A percentile compares a stretch with the other conserved stretches of the same genome.
Evolutionary conservation across 2,329 filamentous ascomycete species (phyloP).

Genomic region (Fusarium scirpi): DNA sequence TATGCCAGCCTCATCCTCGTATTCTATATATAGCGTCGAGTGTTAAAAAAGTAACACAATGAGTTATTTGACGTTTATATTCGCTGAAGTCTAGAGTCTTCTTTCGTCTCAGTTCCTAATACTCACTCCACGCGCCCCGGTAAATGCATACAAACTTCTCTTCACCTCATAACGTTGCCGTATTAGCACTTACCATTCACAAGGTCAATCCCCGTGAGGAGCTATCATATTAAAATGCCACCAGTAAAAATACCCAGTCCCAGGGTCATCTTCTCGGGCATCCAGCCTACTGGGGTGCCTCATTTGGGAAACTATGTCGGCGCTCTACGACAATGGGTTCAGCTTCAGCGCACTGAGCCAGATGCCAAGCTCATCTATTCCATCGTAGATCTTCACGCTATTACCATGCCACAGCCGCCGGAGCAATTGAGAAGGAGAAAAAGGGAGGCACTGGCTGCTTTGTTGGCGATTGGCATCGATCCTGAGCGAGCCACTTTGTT

Average conservation of each 20-base stretch:
- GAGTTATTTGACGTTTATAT: background rate
- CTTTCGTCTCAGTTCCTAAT: background rate
- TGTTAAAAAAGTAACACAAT: background rate
- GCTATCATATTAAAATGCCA: conserved; percentile 2
- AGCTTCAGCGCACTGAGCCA: conserved; percentile 73
- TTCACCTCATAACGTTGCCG: conserved; percentile 6
- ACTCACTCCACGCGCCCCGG: conserved; percentile 23
- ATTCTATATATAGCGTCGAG: background rate
- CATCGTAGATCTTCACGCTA: conserved; percentile 92
- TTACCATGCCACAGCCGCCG: conserved; percentile 80
- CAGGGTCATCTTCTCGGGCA: conserved; percentile 87
- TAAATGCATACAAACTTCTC: conserved; percentile 43
- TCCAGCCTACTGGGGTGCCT: conserved; percentile 94
- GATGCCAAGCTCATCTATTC: conserved; percentile 79
- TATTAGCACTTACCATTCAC: background rate
- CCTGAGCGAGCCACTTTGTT: conserved; percentile 84
- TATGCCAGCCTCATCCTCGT: background rate
- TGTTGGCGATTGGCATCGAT: conserved; percentile 87
- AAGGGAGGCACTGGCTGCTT: conserved; percentile 79
- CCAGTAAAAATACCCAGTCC: conserved; percentile 23
- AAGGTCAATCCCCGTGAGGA: background rate
- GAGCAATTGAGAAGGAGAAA: conserved; percentile 71
- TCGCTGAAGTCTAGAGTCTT: background rate
- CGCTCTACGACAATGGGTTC: conserved; percentile 87
- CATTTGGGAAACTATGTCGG: conserved; percentile 97